These are phyloP conservation scores for Albatrellus sp. DNA, from an alignment of 1,284 basidiomycete species.

Conservation along the genomic window DNA sequence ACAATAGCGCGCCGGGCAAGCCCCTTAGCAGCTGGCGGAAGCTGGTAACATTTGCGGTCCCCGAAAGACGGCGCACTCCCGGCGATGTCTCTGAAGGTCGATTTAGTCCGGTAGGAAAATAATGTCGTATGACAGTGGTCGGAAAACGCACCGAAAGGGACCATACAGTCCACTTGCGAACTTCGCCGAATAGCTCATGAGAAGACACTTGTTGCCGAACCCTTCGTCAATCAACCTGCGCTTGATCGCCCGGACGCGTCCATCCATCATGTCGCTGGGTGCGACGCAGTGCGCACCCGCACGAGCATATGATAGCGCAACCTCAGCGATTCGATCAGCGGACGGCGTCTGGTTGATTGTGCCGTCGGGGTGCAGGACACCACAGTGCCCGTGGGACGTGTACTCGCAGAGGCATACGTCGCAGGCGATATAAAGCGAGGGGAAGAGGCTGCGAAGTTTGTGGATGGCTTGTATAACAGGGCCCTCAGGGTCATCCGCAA, in stretches of 20 bases:
- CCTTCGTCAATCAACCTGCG: slow-evolving; percentile 72
- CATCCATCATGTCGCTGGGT: slow-evolving; percentile 99
- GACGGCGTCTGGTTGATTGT: slow-evolving; percentile 68
- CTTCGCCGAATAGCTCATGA: slow-evolving; percentile 99
- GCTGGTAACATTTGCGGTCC: slow-evolving; percentile 94
- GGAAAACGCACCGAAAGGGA: slow-evolving; percentile 71
- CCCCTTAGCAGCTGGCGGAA: slow-evolving; percentile 81
- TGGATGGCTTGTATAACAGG: slow-evolving; percentile 90
- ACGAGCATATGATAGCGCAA: slow-evolving; percentile 85
- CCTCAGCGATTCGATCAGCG: slow-evolving; percentile 79
- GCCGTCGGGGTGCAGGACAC: slow-evolving; percentile 64
- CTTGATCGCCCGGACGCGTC: slow-evolving; percentile 86
- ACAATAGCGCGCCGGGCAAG: slow-evolving; percentile 91
- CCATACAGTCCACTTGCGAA: slow-evolving; percentile 96
- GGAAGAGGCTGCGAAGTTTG: slow-evolving; percentile 69
- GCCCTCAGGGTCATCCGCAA: slow-evolving; percentile 83
- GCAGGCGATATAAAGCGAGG: slow-evolving; percentile 76
- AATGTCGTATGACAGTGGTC: neutral
- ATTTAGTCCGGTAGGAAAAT: neutral
- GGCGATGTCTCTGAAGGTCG: slow-evolving; percentile 70
- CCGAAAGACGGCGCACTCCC: slow-evolving; percentile 92
- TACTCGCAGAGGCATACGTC: slow-evolving; percentile 99
- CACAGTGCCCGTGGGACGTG: slow-evolving; percentile 97
- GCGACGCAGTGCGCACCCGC: slow-evolving; percentile 98
- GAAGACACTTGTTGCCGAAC: slow-evolving; percentile 74